These are phyloP conservation scores for Wickerhamomyces canadensis DNA, from an alignment of 805 yeast genomes.

Conservation along the genomic window DNA sequence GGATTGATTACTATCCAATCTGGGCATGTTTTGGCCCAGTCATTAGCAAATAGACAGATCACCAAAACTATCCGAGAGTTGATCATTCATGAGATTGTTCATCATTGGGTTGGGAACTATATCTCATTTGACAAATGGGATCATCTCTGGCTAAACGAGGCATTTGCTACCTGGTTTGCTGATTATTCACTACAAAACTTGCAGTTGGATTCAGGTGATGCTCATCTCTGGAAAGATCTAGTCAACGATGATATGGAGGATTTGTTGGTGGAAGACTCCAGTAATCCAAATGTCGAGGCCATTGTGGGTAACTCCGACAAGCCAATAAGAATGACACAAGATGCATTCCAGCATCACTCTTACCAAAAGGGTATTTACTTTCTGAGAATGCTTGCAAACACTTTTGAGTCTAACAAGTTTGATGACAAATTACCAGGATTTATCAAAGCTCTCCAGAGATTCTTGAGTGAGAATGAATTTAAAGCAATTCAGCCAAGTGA, in stretches of 20 bases:
- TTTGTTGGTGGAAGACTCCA: conserved; percentile 33
- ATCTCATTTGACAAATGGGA: conserved; percentile 66
- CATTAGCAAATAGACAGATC: conserved; percentile 21
- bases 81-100: conserved; percentile 67
- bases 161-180: conserved; percentile 74
- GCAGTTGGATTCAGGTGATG: conserved; percentile 22
- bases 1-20: conserved; percentile 59
- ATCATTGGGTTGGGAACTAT: conserved; percentile 75
- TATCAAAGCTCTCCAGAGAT: conserved; percentile 31
- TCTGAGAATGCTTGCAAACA: conserved; percentile 45
- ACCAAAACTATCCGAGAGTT: conserved; percentile 43
- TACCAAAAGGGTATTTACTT: conserved; percentile 59
- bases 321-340: conserved; percentile 34
- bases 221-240: conserved; percentile 29
- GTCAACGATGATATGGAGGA: conserved; percentile 26
- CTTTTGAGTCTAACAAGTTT: conserved; percentile 30
- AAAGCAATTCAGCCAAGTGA: conserved; percentile 43
- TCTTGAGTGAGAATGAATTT: conserved; percentile 30
- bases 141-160: conserved; percentile 69
- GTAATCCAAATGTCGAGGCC: conserved; percentile 31
- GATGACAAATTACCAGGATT: conserved; percentile 28
- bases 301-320: conserved; percentile 16
- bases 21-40: conserved; percentile 39
- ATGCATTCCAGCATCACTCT: conserved; percentile 43
- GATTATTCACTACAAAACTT: conserved; percentile 34